Evolutionary conservation across 495 filamentous ascomycete species (phyloP).

Genomic region (Penicillium salamii): DNA sequence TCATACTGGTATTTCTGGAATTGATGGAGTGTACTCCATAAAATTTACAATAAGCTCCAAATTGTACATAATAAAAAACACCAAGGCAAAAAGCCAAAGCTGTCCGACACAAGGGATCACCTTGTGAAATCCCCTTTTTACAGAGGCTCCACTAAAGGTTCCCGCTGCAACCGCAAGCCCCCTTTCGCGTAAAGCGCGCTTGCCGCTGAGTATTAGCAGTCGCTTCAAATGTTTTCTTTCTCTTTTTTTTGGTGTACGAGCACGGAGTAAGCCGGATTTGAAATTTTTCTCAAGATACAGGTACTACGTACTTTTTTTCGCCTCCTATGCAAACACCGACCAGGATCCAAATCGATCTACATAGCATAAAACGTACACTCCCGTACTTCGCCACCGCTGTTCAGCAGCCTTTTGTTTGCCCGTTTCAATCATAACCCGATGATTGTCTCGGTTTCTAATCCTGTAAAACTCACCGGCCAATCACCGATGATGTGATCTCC

Average conservation of each 20-base stretch:
- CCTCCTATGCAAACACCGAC: neutral
- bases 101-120: conserved; percentile 10
- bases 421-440: neutral
- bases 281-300: neutral
- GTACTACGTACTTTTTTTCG: neutral
- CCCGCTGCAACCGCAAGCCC: conserved; percentile 40
- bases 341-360: conserved; percentile 7
- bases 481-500: neutral
- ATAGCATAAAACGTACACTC: conserved; percentile 1
- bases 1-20: too few species aligned
- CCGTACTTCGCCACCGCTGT: neutral
- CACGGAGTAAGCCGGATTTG: neutral
- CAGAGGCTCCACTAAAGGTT: conserved; percentile 28
- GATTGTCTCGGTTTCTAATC: neutral
- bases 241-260: neutral
- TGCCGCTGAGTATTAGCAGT: conserved; percentile 30
- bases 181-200: conserved; percentile 43
- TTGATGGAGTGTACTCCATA: too few species aligned
- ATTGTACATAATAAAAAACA: neutral
- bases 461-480: neutral
- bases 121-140: conserved; percentile 10
- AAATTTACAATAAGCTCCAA: too few species aligned
- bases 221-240: neutral
- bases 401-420: neutral
- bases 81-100: neutral